Conservation (phyloP, 2,329 filamentous ascomycete genomes). For the Coniochaeta hoffmannii region DNA sequence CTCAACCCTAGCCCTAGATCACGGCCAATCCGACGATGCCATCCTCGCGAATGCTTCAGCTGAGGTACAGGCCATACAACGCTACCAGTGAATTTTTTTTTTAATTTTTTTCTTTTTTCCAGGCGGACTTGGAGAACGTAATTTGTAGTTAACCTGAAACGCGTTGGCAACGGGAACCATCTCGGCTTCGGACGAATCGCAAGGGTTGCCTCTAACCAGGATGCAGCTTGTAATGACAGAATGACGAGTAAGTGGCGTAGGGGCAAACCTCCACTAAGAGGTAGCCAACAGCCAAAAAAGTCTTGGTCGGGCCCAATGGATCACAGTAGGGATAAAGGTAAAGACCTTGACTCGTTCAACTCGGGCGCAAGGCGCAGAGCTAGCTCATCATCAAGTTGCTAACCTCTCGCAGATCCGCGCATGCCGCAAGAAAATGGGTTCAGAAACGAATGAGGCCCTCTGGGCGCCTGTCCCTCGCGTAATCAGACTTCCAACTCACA, state of each 20-base stretch:
- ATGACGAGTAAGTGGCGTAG: neutral
- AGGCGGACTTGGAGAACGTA: neutral
- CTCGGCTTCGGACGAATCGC: neutral
- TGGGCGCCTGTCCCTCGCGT: too few relatives aligned
- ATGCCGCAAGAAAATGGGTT: neutral
- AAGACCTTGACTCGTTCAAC: neutral
- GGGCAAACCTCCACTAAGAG: neutral
- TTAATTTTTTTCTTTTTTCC: too few relatives aligned
- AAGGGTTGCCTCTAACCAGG: neutral
- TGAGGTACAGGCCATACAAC: neutral
- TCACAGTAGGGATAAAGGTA: neutral
- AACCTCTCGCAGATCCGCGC: too few relatives aligned
- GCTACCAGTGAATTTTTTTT: neutral
- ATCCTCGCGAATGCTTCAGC: neutral
- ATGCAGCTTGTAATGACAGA: neutral
- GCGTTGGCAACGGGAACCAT: neutral
- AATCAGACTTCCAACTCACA: neutral
- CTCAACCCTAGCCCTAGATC: neutral
- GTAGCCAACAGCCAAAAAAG: neutral
- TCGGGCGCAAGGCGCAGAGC: neutral
- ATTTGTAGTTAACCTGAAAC: neutral
- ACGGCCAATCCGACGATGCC: neutral
- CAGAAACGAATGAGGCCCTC: neutral
- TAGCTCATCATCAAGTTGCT: neutral
- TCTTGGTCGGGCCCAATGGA: neutral